Evolutionary conservation across 2,329 filamentous ascomycete genomes (phyloP).

Genomic region (Cladosporium sp.): DNA sequence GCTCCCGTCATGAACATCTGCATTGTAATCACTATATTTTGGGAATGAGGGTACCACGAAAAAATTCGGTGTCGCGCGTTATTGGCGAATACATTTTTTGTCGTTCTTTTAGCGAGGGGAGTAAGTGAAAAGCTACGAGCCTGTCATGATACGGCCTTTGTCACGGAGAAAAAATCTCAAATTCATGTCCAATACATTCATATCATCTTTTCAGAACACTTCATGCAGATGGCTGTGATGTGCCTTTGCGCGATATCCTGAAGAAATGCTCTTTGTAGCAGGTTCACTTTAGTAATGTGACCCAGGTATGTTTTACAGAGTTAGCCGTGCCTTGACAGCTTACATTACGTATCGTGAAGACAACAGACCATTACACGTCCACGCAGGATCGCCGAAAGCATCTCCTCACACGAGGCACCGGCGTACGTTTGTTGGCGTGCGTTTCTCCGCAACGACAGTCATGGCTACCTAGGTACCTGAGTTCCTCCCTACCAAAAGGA

Average conservation of each 20-base stretch:
- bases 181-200: not conserved
- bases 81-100: not conserved
- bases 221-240: not conserved
- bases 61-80: not conserved
- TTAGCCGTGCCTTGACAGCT: not conserved
- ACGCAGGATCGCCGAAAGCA: too few species aligned
- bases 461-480: too few species aligned
- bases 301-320: not conserved
- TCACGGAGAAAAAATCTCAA: not conserved
- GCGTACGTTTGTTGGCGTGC: too few species aligned
- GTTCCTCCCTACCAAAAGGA: too few species aligned
- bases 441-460: too few species aligned
- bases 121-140: not conserved
- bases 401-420: too few species aligned
- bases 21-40: not conserved
- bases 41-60: not conserved
- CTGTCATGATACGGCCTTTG: not conserved
- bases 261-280: not conserved
- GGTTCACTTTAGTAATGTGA: not conserved
- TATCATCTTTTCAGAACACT: not conserved
- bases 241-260: not conserved
- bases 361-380: too few species aligned
- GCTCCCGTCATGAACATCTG: not conserved
- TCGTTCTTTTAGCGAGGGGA: not conserved
- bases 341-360: too few species aligned